A percentile compares a stretch with the other conserved stretches of the same genome.
Conservation (phyloP, 75 land plant species). For the Pinus taeda region DNA sequence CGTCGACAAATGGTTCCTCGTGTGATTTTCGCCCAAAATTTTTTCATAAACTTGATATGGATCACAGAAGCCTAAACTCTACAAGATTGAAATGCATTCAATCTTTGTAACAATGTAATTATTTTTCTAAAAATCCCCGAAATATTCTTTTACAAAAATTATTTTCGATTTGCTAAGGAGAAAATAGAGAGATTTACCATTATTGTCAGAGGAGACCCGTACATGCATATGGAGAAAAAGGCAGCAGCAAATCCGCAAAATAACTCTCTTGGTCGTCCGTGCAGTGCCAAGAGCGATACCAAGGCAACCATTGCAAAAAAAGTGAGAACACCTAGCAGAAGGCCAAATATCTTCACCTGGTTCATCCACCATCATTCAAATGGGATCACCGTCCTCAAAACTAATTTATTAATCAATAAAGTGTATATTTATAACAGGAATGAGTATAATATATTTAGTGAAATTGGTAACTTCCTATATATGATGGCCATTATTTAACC, state of each 20-base stretch:
- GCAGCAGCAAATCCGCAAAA: slow-evolving; percentile 65
- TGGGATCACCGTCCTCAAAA: not conserved
- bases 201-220: slow-evolving; percentile 86
- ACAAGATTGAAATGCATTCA: too few relatives aligned
- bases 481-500: not conserved
- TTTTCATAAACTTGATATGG: too few relatives aligned
- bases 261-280: slow-evolving; percentile 44
- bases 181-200: slow-evolving; percentile 31
- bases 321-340: not conserved
- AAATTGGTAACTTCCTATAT: slow-evolving; percentile 9
- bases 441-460: too few relatives aligned
- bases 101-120: too few relatives aligned
- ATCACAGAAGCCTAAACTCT: too few relatives aligned
- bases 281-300: slow-evolving; percentile 55
- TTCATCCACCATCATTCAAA: not conserved
- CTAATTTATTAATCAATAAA: too few relatives aligned
- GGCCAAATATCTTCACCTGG: too few relatives aligned
- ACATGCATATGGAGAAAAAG: slow-evolving; percentile 84
- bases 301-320: slow-evolving; percentile 37
- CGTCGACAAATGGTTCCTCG: too few relatives aligned
- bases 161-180: not conserved
- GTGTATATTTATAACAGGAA: too few relatives aligned
- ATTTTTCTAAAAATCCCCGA: too few relatives aligned
- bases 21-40: too few relatives aligned
- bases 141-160: too few relatives aligned